Evolutionary conservation across 2,329 filamentous ascomycete species (phyloP).

Genomic region (Magnaporthiopsis rhizophila): DNA sequence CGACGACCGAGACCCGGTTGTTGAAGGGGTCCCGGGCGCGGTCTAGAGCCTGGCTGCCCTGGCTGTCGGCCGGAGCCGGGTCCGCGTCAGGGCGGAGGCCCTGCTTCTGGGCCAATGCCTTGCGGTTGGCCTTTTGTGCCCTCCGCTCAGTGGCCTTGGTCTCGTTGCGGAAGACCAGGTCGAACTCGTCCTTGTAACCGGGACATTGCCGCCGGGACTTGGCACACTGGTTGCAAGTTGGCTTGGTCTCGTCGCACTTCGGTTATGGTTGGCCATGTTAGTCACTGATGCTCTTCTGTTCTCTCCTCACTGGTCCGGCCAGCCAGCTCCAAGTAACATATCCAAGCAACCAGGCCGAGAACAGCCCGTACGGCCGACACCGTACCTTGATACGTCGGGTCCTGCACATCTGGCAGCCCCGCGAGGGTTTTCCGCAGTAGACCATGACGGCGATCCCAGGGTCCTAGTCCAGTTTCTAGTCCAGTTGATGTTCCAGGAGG

Average conservation of each 20-base stretch:
- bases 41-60: not conserved
- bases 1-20: slow-evolving; percentile 17
- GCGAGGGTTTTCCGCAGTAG: slow-evolving; percentile 57
- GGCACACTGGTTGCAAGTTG: slow-evolving; percentile 56
- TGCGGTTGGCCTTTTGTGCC: slow-evolving; percentile 48
- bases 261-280: slow-evolving; percentile 10
- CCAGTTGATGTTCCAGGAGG: not conserved
- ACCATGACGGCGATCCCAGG: slow-evolving; percentile 40
- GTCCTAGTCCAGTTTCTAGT: not conserved
- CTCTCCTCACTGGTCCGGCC: not conserved
- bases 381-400: slow-evolving; percentile 65
- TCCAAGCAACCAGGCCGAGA: not conserved
- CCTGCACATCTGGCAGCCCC: slow-evolving; percentile 68
- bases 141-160: slow-evolving; percentile 59
- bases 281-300: not conserved
- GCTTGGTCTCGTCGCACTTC: slow-evolving; percentile 60
- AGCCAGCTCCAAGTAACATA: not conserved
- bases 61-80: not conserved
- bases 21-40: slow-evolving; percentile 1
- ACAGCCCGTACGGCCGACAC: not conserved
- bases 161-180: slow-evolving; percentile 65
- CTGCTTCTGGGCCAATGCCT: slow-evolving; percentile 25
- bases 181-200: slow-evolving; percentile 64
- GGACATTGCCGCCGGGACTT: slow-evolving; percentile 58
- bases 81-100: slow-evolving; percentile 1